A percentile compares a stretch with the other conserved stretches of the same genome.
Evolutionary conservation across 2,329 filamentous ascomycete species (phyloP).

Genomic region (Phoma sp.): DNA sequence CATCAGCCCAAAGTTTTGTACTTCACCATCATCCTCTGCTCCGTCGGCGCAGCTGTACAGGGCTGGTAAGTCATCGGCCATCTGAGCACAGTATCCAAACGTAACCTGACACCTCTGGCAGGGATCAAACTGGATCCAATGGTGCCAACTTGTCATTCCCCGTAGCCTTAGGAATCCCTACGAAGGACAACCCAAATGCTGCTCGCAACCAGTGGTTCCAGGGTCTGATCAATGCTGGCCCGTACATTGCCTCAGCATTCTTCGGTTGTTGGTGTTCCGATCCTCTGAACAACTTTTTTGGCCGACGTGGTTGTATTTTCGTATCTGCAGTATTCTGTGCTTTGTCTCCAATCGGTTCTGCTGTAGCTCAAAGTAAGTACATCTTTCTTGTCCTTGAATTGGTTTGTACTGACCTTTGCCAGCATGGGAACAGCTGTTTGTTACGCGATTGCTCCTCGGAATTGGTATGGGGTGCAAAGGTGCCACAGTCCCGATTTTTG

Average conservation of each 20-base stretch:
- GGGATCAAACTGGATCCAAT: constrained; percentile 57
- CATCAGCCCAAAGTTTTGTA: constrained; percentile 64
- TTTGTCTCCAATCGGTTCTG: constrained; percentile 25
- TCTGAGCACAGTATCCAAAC: neutral
- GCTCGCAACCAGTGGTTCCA: constrained; percentile 31
- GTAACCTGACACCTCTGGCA: neutral
- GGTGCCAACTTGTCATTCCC: constrained; percentile 66
- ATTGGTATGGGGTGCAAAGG: constrained; percentile 55
- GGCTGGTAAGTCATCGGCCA: constrained; percentile 60
- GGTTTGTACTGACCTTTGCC: neutral
- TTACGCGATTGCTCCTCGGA: constrained; percentile 47
- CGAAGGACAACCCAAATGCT: constrained; percentile 20
- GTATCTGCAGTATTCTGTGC: constrained; percentile 27
- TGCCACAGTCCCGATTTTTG: constrained; percentile 54
- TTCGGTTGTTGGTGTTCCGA: constrained; percentile 29
- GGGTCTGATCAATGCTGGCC: constrained; percentile 28
- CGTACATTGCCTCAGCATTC: constrained; percentile 23
- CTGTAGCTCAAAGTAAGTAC: constrained; percentile 23
- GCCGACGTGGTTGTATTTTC: constrained; percentile 32
- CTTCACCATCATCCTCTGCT: constrained; percentile 69
- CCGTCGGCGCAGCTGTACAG: constrained; percentile 68
- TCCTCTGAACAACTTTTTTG: constrained; percentile 30
- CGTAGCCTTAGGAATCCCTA: constrained; percentile 56
- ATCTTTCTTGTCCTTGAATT: constrained; percentile 9
- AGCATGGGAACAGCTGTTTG: constrained; percentile 50